Conservation (phyloP, 371 early-diverging fungal genomes). For the Smittium culicis region DNA sequence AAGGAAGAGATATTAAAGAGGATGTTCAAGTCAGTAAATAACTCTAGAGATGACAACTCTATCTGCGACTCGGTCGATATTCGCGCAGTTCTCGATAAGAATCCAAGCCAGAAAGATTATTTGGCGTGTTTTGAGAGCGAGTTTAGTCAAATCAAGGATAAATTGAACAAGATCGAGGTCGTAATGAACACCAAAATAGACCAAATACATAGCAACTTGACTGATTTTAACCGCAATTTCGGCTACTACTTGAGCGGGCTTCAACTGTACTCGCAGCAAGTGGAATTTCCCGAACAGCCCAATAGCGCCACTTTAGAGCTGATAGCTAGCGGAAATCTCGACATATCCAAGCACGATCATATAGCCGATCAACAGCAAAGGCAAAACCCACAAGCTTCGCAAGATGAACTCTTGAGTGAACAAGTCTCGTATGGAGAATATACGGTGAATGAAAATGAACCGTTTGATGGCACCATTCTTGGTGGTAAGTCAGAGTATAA, state of each 20-base stretch:
- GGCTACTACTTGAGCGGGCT: slow-evolving; percentile 26
- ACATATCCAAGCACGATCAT: neutral
- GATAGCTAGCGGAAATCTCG: slow-evolving; percentile 4
- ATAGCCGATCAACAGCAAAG: neutral
- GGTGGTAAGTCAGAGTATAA: no score
- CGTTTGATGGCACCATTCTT: no score
- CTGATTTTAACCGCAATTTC: slow-evolving; percentile 28
- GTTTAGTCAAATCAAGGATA: neutral
- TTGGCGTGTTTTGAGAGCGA: neutral
- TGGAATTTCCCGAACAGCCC: slow-evolving; percentile 27
- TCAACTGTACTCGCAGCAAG: slow-evolving; percentile 22
- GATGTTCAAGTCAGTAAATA: neutral
- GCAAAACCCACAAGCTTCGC: neutral
- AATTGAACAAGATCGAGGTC: neutral
- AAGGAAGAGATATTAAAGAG: no score
- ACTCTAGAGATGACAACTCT: neutral
- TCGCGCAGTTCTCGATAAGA: neutral
- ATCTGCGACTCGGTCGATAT: neutral
- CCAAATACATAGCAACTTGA: slow-evolving; percentile 22
- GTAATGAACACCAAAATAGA: slow-evolving; percentile 15
- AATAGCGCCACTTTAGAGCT: slow-evolving; percentile 21
- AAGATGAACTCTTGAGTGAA: neutral
- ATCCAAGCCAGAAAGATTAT: neutral
- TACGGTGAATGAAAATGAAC: neutral
- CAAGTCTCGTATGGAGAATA: neutral